Base-by-base conservation (phyloP, 2,329 filamentous ascomycete genomes). In the Monosporascus sp. region DNA sequence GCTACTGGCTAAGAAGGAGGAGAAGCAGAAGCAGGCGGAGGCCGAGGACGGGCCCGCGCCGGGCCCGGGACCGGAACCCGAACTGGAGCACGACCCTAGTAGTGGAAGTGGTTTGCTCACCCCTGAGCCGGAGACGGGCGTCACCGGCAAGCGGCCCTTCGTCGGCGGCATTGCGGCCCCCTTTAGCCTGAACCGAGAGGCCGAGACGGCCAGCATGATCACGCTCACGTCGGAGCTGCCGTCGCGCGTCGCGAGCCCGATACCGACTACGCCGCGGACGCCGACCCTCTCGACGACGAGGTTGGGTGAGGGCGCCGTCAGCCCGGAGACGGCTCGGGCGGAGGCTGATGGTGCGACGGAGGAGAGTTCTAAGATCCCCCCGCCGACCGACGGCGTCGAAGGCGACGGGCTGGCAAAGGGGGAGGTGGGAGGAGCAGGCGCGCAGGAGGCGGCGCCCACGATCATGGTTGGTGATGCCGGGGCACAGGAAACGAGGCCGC, bases 81-180 rank as follows among this genome's bases (percentile, higher is more conserved):
- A 40, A 40, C 17, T 2, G 38, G 17, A 40, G 18, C 40, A 43
- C 3, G 20, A 18, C n/a, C 22, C 40, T 18, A 43, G 40, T 18
- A 14, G 8, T 14, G 74, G 71, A 0, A 65, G 75, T 3, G 72
- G 75, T 1, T 71, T 78, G 0, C 71, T 74, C 31, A 77, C 75
- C 8, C 70, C 74, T 0, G 63, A 74, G 63, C 62, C 78, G 45
- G 69, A 77, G 57, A 74, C 81, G 0, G 80, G 79, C 0, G 74
- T 78, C 3, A 75, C 78, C 0, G 81, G 81, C 5, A 87, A 86
- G 63, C 75, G 88, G 3, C 85, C 87, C 0, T 84, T 84, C 46
- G 75, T 88, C 6, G 83, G 82, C 20, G 85, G 87, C 0, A 81
- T 91, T 26, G 87, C 88, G 0, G 79, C 89, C 60, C 88, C 88